These are phyloP conservation scores for Clitopilus passeckerianus DNA, from an alignment of 768 basidiomycete species.

Conservation along the genomic window DNA sequence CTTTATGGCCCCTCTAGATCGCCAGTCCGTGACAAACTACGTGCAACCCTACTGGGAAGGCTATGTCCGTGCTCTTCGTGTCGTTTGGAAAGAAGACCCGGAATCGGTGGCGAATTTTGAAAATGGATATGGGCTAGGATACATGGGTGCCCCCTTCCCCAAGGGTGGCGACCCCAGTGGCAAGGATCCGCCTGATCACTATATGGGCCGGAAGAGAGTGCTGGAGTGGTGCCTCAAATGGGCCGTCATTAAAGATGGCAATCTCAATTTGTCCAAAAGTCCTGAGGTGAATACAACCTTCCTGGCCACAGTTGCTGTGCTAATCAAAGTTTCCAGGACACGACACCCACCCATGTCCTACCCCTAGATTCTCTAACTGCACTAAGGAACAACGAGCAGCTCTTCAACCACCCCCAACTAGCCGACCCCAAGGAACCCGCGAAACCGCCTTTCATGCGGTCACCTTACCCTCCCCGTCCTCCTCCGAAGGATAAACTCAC, in stretches of 20 bases:
- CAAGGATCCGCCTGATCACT: not conserved
- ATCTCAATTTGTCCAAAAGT: conserved; percentile 48
- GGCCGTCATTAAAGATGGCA: conserved; percentile 55
- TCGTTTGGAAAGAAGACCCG: conserved; percentile 24
- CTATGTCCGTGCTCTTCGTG: conserved; percentile 45
- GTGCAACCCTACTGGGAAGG: conserved; percentile 57
- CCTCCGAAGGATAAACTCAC: not conserved
- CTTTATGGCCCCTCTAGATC: conserved; percentile 25
- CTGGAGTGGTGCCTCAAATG: conserved; percentile 63
- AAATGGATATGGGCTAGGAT: conserved; percentile 11
- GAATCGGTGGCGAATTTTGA: conserved; percentile 5
- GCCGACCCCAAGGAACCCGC: not conserved
- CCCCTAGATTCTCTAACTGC: conserved; percentile 34
- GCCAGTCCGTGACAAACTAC: conserved; percentile 26
- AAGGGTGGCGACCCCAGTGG: not conserved
- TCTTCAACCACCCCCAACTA: conserved; percentile 12
- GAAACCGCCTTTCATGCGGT: not conserved
- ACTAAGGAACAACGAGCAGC: conserved; percentile 39
- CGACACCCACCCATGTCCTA: conserved; percentile 30
- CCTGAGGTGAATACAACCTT: conserved; percentile 36
- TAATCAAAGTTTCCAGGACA: conserved; percentile 24
- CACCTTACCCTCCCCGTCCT: not conserved
- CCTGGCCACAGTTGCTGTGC: not conserved
- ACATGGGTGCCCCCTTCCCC: conserved; percentile 3
- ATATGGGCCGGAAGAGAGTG: conserved; percentile 18